Evolutionary conservation across 345 rosid species (phyloP).

Genomic region (Eucalyptus cloeziana): DNA sequence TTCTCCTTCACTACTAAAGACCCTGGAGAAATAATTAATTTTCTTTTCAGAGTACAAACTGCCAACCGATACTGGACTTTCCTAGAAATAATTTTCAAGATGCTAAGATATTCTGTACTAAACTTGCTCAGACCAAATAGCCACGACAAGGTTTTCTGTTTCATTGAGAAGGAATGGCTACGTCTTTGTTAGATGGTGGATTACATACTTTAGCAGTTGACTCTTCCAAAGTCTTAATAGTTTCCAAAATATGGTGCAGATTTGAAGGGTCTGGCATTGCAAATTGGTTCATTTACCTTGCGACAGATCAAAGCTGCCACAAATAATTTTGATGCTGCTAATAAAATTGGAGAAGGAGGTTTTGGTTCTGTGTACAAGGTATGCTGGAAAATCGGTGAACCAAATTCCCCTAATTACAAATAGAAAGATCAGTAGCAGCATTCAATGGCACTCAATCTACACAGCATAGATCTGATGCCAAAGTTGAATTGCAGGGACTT

Average conservation of each 20-base stretch:
- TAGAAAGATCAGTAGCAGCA: no score
- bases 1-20: background rate
- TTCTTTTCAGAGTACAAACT: background rate
- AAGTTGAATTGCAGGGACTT: no score
- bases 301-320: slow-evolving; percentile 1
- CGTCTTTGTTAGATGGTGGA: background rate
- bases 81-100: background rate
- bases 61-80: background rate
- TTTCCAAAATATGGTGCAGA: no score
- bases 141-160: background rate
- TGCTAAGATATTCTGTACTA: background rate
- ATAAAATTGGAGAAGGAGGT: slow-evolving; percentile 1
- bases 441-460: no score
- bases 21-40: background rate
- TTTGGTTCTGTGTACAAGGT: background rate
- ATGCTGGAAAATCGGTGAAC: background rate
- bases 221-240: no score
- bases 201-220: no score
- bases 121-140: background rate
- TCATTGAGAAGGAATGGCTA: background rate
- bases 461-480: no score
- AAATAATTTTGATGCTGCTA: background rate
- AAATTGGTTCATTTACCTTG: background rate
- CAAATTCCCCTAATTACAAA: no score
- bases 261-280: background rate